Base-by-base conservation (phyloP, 2,329 filamentous ascomycete species). In the Fusarium avenaceum region DNA sequence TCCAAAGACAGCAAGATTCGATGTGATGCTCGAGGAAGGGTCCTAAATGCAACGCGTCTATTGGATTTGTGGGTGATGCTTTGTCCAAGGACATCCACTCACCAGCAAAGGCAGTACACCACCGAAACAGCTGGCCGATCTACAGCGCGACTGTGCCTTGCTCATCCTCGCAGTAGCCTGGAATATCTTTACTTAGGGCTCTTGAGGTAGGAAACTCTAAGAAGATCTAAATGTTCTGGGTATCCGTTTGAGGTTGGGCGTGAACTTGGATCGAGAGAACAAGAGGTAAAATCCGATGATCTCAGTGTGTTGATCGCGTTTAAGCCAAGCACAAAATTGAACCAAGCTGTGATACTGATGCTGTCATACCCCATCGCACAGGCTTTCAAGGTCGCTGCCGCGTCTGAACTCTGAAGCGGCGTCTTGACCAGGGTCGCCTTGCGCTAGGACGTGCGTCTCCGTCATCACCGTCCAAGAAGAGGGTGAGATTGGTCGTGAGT, bases 101-200 rank as follows among this genome's bases (percentile, higher is more conserved):
- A 63, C 35, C 33, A 38, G 38, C 54, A 35, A n/a, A 39, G 26
- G 49, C 63, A 64, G 52, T 52, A 63, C 71, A 70, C 69, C 71
- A 71, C 56, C 38, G 22, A 52, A 43, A 48, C 40, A 22, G 24
- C 13, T 45, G 39, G 46, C n/a, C 22, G 66, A 69, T 69, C 65
- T 59, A 47, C 65, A 60, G 32, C 15, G 45, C 32, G 26, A 53
- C 35, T 66, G 44, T 66, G 65, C 61, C 65, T 69, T 53, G 46
- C 45, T 64, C 40, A 47, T 28, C 40, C 15, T 33, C 28, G 35
- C 24, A 19, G 15, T 44, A 44, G 32, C 47, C 13, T 40, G 22
- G 60, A 44, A 47, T 38, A 55, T 55, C 35, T 44, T 51, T 30
- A 22, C 26, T 43, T 52, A 33, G 7, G 26, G 26, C 26, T 26